phyloP scores from a whole-genome alignment of 2,329 filamentous ascomycete species.

The Claviceps cyperi region DNA sequence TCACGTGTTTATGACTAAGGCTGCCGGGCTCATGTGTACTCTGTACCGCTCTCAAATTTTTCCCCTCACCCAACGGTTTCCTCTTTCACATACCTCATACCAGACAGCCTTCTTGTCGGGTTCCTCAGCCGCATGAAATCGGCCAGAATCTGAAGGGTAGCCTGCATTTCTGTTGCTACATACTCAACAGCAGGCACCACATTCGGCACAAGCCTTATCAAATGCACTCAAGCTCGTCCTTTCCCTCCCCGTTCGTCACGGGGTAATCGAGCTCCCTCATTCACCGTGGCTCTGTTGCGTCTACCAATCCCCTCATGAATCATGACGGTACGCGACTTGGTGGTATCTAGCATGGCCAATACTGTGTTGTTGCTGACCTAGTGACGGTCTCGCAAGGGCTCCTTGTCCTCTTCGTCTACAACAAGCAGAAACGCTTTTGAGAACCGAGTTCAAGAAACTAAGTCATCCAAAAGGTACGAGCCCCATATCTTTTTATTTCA shows the following conservation, averaged over 20 bases:
- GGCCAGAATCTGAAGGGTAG: neutral
- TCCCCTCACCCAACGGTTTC: too few species aligned
- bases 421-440: constrained; percentile 63
- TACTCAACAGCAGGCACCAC: neutral
- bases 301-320: neutral
- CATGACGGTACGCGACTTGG: constrained; percentile 1
- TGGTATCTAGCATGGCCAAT: too few species aligned
- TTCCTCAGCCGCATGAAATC: neutral
- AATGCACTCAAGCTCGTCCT: constrained; percentile 1
- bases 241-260: neutral
- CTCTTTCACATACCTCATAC: neutral
- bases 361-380: neutral
- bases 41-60: too few species aligned
- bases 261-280: neutral
- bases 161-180: neutral
- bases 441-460: constrained; percentile 67
- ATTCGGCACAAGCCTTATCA: neutral
- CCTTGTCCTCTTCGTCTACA: constrained; percentile 27
- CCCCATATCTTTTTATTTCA: constrained; percentile 10
- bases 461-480: constrained; percentile 76
- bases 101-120: neutral
- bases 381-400: neutral
- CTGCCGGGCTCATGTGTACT: too few species aligned
- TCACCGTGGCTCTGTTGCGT: neutral
- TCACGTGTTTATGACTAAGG: too few species aligned